A percentile compares a stretch with the other conserved stretches of the same genome.
Conservation (phyloP, 1,284 basidiomycete species). For the Apiotrichum akiyoshidainum region DNA sequence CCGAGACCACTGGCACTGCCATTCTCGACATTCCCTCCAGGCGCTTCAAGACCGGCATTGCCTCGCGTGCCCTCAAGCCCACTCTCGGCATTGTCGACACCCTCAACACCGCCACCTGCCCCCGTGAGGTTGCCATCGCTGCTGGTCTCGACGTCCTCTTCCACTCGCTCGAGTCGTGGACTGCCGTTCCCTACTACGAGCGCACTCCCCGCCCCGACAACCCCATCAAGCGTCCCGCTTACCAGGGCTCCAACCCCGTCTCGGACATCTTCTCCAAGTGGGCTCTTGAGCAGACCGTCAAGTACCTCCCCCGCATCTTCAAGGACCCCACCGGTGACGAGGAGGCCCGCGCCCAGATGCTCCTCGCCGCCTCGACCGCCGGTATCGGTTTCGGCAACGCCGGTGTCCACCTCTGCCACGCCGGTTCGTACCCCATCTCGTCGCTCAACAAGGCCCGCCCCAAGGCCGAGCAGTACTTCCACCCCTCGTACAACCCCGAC, state of each 20-base stretch:
- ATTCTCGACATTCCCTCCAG: slow-evolving; percentile 81
- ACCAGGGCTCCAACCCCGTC: slow-evolving; percentile 94
- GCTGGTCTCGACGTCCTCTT: slow-evolving; percentile 90
- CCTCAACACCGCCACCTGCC: slow-evolving; percentile 78
- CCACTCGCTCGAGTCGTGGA: slow-evolving; percentile 79
- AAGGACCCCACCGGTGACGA: slow-evolving; percentile 68
- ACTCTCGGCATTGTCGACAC: slow-evolving; percentile 83
- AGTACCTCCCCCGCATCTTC: slow-evolving; percentile 83
- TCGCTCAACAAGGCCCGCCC: slow-evolving; percentile 91
- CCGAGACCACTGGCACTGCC: slow-evolving; percentile 95
- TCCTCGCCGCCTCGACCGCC: slow-evolving; percentile 62
- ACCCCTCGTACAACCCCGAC: slow-evolving; percentile 75
- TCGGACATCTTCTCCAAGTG: slow-evolving; percentile 94
- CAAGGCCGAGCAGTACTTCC: slow-evolving; percentile 67
- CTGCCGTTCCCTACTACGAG: slow-evolving; percentile 64
- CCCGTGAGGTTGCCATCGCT: slow-evolving; percentile 81
- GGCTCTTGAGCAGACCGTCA: slow-evolving; percentile 86
- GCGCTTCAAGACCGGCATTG: slow-evolving; percentile 94
- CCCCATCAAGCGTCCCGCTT: slow-evolving; percentile 77
- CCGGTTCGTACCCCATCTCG: slow-evolving; percentile 61
- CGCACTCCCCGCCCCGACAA: slow-evolving; percentile 83
- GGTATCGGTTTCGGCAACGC: slow-evolving; percentile 95
- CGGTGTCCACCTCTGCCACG: slow-evolving; percentile 77
- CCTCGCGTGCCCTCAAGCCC: slow-evolving; percentile 85
- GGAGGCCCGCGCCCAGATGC: slow-evolving; percentile 87